These are phyloP conservation scores for Maudiozyma bulderi DNA, from an alignment of 805 yeast genomes.

Conservation along the genomic window DNA sequence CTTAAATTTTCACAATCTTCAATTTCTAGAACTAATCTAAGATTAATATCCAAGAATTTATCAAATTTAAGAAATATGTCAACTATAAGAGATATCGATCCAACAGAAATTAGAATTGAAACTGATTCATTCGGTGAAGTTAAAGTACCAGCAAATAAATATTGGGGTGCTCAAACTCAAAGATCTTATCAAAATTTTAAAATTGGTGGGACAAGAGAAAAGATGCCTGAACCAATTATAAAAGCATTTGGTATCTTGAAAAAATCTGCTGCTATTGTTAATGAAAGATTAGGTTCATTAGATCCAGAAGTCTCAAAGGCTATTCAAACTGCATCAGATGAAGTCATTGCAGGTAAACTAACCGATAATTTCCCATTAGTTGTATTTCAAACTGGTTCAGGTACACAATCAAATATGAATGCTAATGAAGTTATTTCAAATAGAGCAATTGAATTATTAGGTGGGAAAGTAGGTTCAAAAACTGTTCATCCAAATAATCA, in stretches of 20 bases:
- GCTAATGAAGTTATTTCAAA: constrained; percentile 98
- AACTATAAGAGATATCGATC: not conserved
- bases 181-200: constrained; percentile 89
- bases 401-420: constrained; percentile 98
- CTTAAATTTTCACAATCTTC: not conserved
- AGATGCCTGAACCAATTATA: constrained; percentile 84
- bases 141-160: constrained; percentile 74
- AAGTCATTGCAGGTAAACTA: constrained; percentile 85
- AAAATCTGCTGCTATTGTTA: constrained; percentile 90
- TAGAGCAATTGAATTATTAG: constrained; percentile 93
- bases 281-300: constrained; percentile 67
- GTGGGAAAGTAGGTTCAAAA: constrained; percentile 88
- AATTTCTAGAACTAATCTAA: not conserved
- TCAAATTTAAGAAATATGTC: not conserved
- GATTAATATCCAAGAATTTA: not conserved
- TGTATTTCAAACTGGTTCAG: constrained; percentile 98
- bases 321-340: constrained; percentile 89
- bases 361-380: constrained; percentile 94
- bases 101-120: constrained; percentile 47
- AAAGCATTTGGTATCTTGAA: constrained; percentile 89
- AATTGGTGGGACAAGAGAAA: constrained; percentile 87
- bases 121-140: constrained; percentile 96
- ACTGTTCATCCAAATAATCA: constrained; percentile 96
- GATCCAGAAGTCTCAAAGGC: constrained; percentile 79
- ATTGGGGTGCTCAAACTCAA: constrained; percentile 98